Base-by-base conservation (phyloP, 2,329 filamentous ascomycete species). In the Hortaea sp. region DNA sequence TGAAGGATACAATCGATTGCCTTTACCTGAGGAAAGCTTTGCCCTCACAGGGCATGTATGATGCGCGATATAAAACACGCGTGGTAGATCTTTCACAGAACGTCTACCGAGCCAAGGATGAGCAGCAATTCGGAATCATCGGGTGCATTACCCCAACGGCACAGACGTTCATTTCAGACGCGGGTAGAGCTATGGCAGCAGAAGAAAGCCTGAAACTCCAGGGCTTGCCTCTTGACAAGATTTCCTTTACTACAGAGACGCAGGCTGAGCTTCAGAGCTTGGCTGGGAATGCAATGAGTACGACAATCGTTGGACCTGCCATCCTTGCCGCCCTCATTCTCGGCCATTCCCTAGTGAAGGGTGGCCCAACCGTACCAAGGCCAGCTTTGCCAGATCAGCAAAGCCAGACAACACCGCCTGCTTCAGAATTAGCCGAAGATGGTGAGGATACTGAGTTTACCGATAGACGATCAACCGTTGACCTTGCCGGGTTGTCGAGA, bases 241-340 rank as follows among this genome's bases (percentile, higher is more conserved):
- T 89, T 7, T 67, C 79, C 0, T 70, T 88, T n/a, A 80, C 76
- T 0, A 73, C 74, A 6, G 81, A 89, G 55, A 75, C 72, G 0
- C 51, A 62, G 0, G 53, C 59, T 1, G 63, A 88, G 12, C 67
- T 86, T 2, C 78, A 82, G 51, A 78, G 88, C 52, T 67, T 90
- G 2, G 84, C 83, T 1, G 85, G 85, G 0, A 90, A 92, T 60
- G 85, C 85, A 0, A 90, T 90, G 85, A 80, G 77, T 1, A 79
- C 78, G 0, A 84, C 85, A 0, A 82, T 88, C 1, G 78, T 88
- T 7, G 82, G 81, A 2, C 71, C 76, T 1, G 75, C 77, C 0
- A 72, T 85, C 1, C 56, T 86, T 1, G 69, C 78, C 1, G 73
- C 78, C 0, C 61, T 89, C 1, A 72, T 79, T 71, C 51, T 64